A percentile compares a stretch with the other conserved stretches of the same genome.
These are phyloP conservation scores for Laburnicola sp. DNA, from an alignment of 2,329 filamentous ascomycete genomes.

Conservation along the genomic window DNA sequence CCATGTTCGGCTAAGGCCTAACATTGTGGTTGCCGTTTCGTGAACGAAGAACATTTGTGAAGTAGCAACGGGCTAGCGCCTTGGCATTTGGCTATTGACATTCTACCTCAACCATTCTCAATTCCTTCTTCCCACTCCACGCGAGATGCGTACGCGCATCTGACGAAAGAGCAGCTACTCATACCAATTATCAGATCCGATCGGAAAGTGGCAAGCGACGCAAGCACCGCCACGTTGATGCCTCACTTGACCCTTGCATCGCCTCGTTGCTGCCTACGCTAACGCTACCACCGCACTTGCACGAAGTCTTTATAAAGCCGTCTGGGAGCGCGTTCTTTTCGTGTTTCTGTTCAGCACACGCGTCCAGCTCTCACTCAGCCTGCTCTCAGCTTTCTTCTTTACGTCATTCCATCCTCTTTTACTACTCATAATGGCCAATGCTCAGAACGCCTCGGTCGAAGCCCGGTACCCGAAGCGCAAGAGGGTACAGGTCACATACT, in stretches of 20 bases:
- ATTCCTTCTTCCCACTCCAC: neutral
- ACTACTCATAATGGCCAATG: slow-evolving; percentile 21
- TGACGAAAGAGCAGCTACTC: neutral
- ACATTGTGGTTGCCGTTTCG: too few relatives aligned
- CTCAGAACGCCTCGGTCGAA: slow-evolving; percentile 18
- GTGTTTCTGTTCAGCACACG: slow-evolving; percentile 22
- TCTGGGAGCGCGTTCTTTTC: slow-evolving; percentile 29
- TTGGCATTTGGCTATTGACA: slow-evolving; percentile 20
- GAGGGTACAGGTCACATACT: slow-evolving; percentile 37
- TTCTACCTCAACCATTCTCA: slow-evolving; percentile 15
- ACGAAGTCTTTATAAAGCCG: slow-evolving; percentile 24
- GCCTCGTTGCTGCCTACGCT: slow-evolving; percentile 40
- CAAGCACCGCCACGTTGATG: slow-evolving; percentile 27
- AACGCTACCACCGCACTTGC: slow-evolving; percentile 16
- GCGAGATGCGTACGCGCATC: neutral
- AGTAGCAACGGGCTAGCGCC: slow-evolving; percentile 26
- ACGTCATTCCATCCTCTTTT: neutral
- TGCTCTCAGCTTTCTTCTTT: too few relatives aligned
- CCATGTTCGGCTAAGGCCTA: too few relatives aligned
- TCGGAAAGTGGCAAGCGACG: neutral
- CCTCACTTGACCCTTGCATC: slow-evolving; percentile 30
- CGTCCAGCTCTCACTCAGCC: too few relatives aligned
- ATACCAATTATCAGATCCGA: neutral
- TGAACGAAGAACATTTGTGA: too few relatives aligned
- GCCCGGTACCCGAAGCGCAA: slow-evolving; percentile 41